Percentiles rank a stretch among this genome's conserved stretches.
Conservation (phyloP, 352 stramenopile genomes). For the Vaucheria bursata region DNA sequence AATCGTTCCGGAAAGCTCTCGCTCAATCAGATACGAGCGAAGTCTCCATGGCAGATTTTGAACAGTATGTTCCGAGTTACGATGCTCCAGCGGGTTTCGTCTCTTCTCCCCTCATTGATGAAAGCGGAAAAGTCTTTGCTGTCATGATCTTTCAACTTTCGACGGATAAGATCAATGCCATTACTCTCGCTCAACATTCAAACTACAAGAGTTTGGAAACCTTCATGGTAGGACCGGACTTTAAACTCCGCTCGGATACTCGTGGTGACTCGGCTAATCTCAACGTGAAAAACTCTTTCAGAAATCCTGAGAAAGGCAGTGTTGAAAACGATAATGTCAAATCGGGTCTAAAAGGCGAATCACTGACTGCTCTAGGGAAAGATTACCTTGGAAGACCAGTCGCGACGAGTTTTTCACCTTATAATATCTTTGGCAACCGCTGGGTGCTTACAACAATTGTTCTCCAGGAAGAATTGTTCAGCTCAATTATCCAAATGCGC, state of each 20-base stretch:
- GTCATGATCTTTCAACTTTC: neutral
- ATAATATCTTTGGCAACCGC: neutral
- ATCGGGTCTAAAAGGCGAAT: neutral
- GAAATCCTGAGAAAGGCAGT: neutral
- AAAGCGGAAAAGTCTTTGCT: neutral
- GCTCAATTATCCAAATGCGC: neutral
- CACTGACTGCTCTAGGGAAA: neutral
- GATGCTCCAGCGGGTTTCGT: neutral
- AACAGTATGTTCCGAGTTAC: neutral
- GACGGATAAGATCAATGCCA: neutral
- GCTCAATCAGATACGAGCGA: neutral
- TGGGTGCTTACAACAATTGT: neutral
- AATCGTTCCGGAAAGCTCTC: neutral
- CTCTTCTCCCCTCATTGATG: neutral
- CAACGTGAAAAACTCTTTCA: constrained; percentile 1
- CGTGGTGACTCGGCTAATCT: neutral
- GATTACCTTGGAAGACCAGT: neutral
- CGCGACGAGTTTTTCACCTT: neutral
- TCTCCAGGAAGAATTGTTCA: neutral
- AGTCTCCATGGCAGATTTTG: neutral
- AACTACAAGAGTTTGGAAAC: neutral
- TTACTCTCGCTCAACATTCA: neutral
- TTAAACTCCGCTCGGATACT: neutral
- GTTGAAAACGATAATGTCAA: neutral
- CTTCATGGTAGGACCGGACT: neutral